phyloP scores from a whole-genome alignment of 805 yeast species.

The Saturnispora galanensis region DNA sequence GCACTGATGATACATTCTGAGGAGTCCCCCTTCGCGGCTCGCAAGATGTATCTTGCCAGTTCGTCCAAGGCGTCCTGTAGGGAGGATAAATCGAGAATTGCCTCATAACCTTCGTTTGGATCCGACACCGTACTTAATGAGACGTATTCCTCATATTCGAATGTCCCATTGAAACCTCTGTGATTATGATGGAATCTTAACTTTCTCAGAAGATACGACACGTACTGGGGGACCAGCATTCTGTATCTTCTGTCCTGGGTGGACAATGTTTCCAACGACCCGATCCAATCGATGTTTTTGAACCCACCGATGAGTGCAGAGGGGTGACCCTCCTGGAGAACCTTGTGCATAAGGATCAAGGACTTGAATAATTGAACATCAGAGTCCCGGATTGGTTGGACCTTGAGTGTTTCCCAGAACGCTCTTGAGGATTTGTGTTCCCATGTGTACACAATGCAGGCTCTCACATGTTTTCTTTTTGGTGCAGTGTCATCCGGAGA shows the following conservation, averaged over 20 bases:
- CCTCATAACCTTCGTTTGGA: conserved; percentile 92
- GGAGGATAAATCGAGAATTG: conserved; percentile 74
- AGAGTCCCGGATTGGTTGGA: conserved; percentile 70
- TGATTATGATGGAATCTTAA: conserved; percentile 76
- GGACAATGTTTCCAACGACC: conserved; percentile 53
- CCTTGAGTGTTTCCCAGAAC: conserved; percentile 75
- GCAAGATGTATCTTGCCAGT: conserved; percentile 64
- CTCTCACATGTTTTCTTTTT: conserved; percentile 90
- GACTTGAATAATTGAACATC: conserved; percentile 83
- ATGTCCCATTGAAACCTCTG: conserved; percentile 87
- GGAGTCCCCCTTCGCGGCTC: conserved; percentile 44
- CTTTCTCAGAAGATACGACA: conserved; percentile 56
- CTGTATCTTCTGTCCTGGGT: conserved; percentile 48
- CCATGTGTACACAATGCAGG: conserved; percentile 94
- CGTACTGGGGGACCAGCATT: conserved; percentile 68
- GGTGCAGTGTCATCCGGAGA: conserved; percentile 84
- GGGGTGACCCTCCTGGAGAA: conserved; percentile 97
- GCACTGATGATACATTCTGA: conserved; percentile 77
- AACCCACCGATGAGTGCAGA: conserved; percentile 72
- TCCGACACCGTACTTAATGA: conserved; percentile 81
- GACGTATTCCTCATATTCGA: conserved; percentile 91
- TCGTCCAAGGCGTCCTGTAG: conserved; percentile 79
- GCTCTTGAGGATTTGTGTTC: conserved; percentile 79
- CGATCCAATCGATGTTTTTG: conserved; percentile 67
- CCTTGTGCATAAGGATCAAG: conserved; percentile 77